These are phyloP conservation scores for Chionographis japonica DNA, from an alignment of 106 monocot genomes.

Conservation along the genomic window DNA sequence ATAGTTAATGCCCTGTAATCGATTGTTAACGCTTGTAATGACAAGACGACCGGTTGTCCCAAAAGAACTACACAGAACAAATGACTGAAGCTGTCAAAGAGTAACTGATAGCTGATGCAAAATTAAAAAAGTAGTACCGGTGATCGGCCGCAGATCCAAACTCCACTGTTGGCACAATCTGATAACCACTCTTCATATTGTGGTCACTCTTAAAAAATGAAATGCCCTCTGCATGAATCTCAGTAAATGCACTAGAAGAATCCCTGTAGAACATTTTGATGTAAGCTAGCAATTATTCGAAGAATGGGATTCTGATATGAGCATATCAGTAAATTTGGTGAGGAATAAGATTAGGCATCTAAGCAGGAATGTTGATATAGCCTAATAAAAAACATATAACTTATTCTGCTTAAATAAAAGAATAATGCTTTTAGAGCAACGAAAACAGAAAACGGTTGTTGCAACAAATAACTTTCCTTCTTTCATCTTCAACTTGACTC, in stretches of 20 bases:
- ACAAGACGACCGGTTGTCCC: no score
- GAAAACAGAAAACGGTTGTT: no score
- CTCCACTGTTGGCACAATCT: constrained; percentile 67
- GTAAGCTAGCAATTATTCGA: not conserved
- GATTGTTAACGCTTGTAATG: not conserved
- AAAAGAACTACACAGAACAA: not conserved
- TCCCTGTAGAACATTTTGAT: constrained; percentile 32
- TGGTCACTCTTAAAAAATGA: constrained; percentile 58
- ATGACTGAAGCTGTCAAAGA: not conserved
- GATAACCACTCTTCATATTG: constrained; percentile 88
- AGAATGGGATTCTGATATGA: not conserved
- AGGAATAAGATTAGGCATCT: no score
- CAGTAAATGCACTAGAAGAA: constrained; percentile 58
- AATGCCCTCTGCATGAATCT: constrained; percentile 58
- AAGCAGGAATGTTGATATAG: no score
- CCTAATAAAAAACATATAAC: no score
- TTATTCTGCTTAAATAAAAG: no score
- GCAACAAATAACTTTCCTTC: no score
- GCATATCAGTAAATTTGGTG: no score
- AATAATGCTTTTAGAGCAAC: no score
- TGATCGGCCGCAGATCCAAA: constrained; percentile 74
- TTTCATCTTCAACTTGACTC: no score
- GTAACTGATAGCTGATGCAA: not conserved
- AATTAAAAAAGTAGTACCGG: constrained; percentile 24
- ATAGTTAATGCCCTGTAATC: constrained; percentile 45